Evolutionary conservation across 2,329 filamentous ascomycete species (phyloP).

Genomic region (Fusarium poae): DNA sequence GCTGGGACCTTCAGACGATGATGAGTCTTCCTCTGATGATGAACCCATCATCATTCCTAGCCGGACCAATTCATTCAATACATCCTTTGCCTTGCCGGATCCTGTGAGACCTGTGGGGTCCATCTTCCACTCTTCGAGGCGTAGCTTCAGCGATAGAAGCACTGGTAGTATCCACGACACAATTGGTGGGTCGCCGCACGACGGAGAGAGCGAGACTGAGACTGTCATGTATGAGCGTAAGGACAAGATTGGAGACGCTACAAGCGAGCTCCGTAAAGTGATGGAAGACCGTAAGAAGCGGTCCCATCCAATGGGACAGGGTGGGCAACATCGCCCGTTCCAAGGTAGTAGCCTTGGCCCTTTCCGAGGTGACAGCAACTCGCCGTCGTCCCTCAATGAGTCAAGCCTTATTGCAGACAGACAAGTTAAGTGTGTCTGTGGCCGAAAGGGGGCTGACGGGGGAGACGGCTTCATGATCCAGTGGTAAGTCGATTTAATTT

Average conservation of each 20-base stretch:
- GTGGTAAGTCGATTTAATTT: conserved; percentile 62
- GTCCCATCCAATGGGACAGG: conserved; percentile 50
- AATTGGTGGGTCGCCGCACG: conserved; percentile 55
- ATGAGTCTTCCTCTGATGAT: conserved; percentile 71
- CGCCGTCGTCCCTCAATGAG: conserved; percentile 66
- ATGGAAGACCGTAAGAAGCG: conserved; percentile 65
- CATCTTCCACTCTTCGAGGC: conserved; percentile 62
- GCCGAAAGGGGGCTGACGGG: conserved; percentile 58
- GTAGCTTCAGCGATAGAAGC: conserved; percentile 65
- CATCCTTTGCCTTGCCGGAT: conserved; percentile 69
- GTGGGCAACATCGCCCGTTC: conserved; percentile 54
- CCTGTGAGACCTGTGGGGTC: conserved; percentile 64
- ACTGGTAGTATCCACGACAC: conserved; percentile 57
- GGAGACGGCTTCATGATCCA: conserved; percentile 71
- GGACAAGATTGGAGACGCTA: conserved; percentile 66
- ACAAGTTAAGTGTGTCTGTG: conserved; percentile 70
- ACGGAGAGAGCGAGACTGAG: conserved; percentile 70
- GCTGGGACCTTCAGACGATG: conserved; percentile 64
- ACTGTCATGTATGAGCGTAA: conserved; percentile 65
- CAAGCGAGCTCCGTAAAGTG: conserved; percentile 71
- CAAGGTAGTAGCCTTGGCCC: conserved; percentile 50
- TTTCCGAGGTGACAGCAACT: conserved; percentile 59
- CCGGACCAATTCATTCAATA: conserved; percentile 64
- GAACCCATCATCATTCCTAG: conserved; percentile 75
- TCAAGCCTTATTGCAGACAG: conserved; percentile 59